Evolutionary conservation across 192 early-diverging fungal species (phyloP), one percentile per base, ranked within the genome.

Genomic region (Coemansia pectinata): DNA sequence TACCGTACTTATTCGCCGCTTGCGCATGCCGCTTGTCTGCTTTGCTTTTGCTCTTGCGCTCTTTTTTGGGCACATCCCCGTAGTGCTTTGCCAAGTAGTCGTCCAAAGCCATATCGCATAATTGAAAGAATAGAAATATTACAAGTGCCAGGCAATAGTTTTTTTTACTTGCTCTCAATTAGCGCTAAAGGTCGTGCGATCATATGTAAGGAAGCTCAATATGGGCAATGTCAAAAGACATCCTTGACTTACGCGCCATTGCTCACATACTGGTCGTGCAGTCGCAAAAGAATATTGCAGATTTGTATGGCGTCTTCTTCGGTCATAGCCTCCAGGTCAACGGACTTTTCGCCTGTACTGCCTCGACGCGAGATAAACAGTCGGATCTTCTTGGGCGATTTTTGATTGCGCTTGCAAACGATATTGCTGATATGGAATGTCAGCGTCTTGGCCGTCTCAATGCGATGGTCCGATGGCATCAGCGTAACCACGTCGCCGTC

Each of bases 401-500:
- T 91, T 69, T 86, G 88, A 71, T 89, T 90, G 67, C 85, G 86
- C 64, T 89, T 88, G 72, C 93, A 94, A 17, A 88, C 83, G 38
- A 92, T 85, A 23, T 85, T 79, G 65, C 85, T 85, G 21, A 91
- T 86, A 76, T 90, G 90, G 69, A 88, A 90, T 0, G 89, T 88
- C 36, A 88, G 86, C 67, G 92, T 92, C 81, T 95, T 96, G 57
- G 90, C 89, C 29, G 88, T 86, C 71, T 96, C 92, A 69, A 95
- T 92, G 63, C 94, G 84, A 33, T 88, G 86, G 53, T 95, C 95
- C 3, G 91, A 84, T 1, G 92, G 90, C 88, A 93, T 93, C 41
- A 99, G 84, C 62, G 95, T 91, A 29, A 99, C 89, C 53, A 95
- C 92, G 48, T 96, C 95, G 10, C 95, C 97, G 77, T 98, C 95